A percentile compares a stretch with the other conserved stretches of the same genome.
Conservation (phyloP, 2,329 filamentous ascomycete genomes). For the Tolypocladium paradoxum region DNA sequence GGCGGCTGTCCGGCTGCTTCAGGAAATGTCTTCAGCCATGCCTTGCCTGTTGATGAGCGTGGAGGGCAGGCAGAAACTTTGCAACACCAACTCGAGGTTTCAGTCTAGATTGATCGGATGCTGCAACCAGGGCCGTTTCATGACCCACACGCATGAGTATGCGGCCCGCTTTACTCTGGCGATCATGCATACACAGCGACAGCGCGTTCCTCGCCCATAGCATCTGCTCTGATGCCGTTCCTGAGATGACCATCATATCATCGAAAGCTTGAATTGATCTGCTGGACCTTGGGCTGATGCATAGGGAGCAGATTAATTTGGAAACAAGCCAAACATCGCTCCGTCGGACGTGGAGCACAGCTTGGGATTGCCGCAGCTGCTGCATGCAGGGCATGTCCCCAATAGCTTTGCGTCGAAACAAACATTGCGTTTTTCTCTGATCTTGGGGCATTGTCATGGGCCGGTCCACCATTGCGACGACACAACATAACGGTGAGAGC, state of each 20-base stretch:
- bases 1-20: background rate
- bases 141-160: background rate
- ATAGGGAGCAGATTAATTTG: background rate
- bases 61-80: background rate
- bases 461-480: background rate
- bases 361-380: background rate
- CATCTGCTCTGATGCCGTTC: background rate
- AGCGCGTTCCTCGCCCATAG: background rate
- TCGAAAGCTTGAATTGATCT: background rate
- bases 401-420: background rate
- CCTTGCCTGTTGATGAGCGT: background rate
- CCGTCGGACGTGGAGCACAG: background rate
- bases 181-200: background rate
- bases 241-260: background rate
- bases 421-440: background rate
- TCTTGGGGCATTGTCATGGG: background rate
- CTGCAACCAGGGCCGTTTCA: constrained; percentile 4
- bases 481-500: background rate
- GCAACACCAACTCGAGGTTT: background rate
- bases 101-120: background rate
- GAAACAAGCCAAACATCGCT: background rate
- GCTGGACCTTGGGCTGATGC: background rate
- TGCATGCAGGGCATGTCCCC: background rate
- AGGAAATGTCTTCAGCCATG: background rate
- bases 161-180: background rate